phyloP scores from a whole-genome alignment of 2,329 filamentous ascomycete genomes.

The Phaeosphaeria sp. region DNA sequence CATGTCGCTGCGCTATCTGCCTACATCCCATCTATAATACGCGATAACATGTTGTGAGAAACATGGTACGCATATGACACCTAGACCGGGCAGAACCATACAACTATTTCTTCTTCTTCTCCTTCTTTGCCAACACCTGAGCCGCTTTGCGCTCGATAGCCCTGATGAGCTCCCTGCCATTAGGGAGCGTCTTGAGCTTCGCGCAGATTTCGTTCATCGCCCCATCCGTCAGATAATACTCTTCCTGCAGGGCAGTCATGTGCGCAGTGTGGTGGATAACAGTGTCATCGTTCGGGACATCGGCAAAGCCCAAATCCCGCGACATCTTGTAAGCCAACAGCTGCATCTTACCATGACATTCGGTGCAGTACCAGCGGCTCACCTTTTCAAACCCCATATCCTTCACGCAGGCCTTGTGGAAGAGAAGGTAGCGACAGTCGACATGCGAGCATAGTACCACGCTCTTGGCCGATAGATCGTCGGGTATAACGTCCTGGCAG shows the following conservation, averaged over 20 bases:
- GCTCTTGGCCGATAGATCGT: not conserved
- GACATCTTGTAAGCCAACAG: constrained; percentile 12
- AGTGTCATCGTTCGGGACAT: constrained; percentile 1
- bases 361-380: constrained; percentile 33
- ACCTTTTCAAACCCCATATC: constrained; percentile 23
- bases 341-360: constrained; percentile 27
- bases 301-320: constrained; percentile 6
- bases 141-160: not conserved
- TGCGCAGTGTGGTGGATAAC: not conserved
- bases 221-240: not conserved
- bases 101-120: not conserved
- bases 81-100: not conserved
- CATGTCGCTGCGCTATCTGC: not conserved
- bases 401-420: constrained; percentile 33
- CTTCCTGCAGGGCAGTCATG: not conserved
- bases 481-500: constrained; percentile 13
- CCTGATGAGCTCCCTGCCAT: not conserved
- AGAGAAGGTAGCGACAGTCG: constrained; percentile 21
- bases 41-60: not conserved
- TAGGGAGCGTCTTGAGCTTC: not conserved
- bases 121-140: not conserved
- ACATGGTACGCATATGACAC: not conserved
- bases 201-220: not conserved
- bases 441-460: constrained; percentile 23
- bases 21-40: not conserved